These are phyloP conservation scores for Chloropicon primus DNA, from an alignment of 139 green algal genomes.

Conservation along the genomic window DNA sequence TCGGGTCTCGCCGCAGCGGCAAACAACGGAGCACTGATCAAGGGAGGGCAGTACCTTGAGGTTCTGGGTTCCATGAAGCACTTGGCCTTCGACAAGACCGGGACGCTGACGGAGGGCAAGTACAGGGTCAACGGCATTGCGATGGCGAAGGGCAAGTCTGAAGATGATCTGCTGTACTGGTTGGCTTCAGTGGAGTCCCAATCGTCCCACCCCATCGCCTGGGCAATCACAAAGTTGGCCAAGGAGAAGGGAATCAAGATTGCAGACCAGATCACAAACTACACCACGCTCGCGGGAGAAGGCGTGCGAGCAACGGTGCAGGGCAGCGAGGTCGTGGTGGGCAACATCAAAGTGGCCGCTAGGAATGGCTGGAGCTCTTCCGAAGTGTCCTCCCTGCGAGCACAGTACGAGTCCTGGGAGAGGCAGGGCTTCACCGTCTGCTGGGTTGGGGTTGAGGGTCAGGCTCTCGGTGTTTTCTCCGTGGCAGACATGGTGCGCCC, in stretches of 20 bases:
- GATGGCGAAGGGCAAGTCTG: neutral
- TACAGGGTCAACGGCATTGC: slow-evolving; percentile 34
- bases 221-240: neutral
- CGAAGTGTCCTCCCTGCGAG: neutral
- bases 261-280: neutral
- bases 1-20: slow-evolving; percentile 67
- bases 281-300: neutral
- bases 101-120: slow-evolving; percentile 70
- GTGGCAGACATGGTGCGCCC: neutral
- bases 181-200: neutral
- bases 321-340: neutral
- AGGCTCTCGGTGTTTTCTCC: neutral
- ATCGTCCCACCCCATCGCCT: neutral
- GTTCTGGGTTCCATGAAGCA: slow-evolving; percentile 42
- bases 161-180: neutral
- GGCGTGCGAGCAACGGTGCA: neutral
- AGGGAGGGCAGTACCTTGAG: slow-evolving; percentile 67
- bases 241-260: neutral
- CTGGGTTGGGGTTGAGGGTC: neutral
- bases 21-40: slow-evolving; percentile 60
- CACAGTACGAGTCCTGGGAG: neutral
- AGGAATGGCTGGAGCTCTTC: neutral
- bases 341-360: neutral
- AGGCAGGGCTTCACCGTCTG: neutral
- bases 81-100: slow-evolving; percentile 91